Base-by-base conservation (phyloP, 441 rosid genomes). In the Daphne laureola region DNA sequence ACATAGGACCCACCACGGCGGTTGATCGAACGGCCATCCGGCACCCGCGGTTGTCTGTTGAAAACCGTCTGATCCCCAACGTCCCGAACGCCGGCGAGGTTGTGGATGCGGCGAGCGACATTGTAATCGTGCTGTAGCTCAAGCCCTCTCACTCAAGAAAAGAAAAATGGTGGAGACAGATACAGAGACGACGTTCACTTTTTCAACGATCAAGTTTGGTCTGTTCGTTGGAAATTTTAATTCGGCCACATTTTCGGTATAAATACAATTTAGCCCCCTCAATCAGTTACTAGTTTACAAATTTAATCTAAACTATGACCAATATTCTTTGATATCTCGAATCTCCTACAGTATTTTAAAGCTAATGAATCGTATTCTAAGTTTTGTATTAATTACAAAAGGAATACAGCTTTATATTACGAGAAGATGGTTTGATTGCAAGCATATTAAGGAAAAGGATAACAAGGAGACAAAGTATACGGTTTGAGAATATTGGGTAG, bases 11-110 rank as follows among this genome's bases (percentile, higher is more conserved):
- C 5, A 65, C 67, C 1, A 56, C 35, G 2, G 56, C 43, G 49
- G 64, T 62, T 51, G 86, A 75, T 77, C 83, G 78, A 61, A 81
- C 68, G 52, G 80, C 66, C 79, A 73, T 69, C 62, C 66, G 62
- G 4, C 57, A 41, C 43, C 72, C 62, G 31, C 63, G 50, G 44
- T 1, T 17, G 48, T 54, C 23, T 43, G 31, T 17, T 0, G 53
- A 57, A 27, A 79, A 68, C 50, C 67, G 76, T 4, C 65, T 50
- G 49, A 54, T 16, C 27, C 40, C 25, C 59, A 73, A 47, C 47
- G 74, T 65, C 59, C 82, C 76, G 56, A 67, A 35, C 55, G 76
- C 56, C 43, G 73, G 69, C 26, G 71, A 44, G 13, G 62, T 17
- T 31, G 64, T 53, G 46, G 78, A 25, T 31, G 59, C 54, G 35